These are phyloP conservation scores for Vigna radiata DNA, from an alignment of 306 rosid genomes.

Conservation along the genomic window DNA sequence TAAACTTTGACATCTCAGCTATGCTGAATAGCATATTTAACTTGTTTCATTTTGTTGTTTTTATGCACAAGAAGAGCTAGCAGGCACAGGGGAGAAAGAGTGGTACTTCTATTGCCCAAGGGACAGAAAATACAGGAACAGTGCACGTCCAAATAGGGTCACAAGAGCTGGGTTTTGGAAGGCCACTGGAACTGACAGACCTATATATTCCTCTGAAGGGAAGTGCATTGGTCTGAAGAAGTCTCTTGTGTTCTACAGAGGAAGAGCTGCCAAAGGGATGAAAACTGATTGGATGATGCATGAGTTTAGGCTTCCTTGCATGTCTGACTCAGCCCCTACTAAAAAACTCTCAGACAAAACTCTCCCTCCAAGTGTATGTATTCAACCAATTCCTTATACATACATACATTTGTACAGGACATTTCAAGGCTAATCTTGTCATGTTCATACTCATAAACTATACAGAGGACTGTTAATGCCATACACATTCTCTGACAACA, in stretches of 20 bases:
- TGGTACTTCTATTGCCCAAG: constrained; percentile 89
- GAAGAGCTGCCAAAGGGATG: constrained; percentile 77
- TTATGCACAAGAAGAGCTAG: constrained; percentile 58
- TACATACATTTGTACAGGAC: too few species aligned
- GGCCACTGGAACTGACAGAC: constrained; percentile 85
- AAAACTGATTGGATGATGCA: constrained; percentile 99
- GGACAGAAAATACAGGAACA: constrained; percentile 77
- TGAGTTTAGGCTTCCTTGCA: constrained; percentile 76
- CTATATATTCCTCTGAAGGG: constrained; percentile 73
- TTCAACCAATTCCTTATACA: neutral
- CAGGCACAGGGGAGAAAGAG: constrained; percentile 75
- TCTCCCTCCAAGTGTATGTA: constrained; percentile 63
- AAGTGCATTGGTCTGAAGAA: constrained; percentile 86
- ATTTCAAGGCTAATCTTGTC: neutral
- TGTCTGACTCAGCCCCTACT: constrained; percentile 47
- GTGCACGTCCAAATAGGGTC: constrained; percentile 79
- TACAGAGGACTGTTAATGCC: too few species aligned
- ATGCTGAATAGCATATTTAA: too few species aligned
- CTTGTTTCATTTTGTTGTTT: neutral
- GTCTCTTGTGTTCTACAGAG: constrained; percentile 85
- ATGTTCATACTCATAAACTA: neutral
- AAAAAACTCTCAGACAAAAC: constrained; percentile 57
- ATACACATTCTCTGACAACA: too few species aligned
- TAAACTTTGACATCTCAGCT: too few species aligned
- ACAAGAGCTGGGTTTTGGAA: constrained; percentile 88